Percentiles rank a stretch among this genome's conserved stretches.
Conservation (phyloP, 257 asterid genomes). For the Catharanthus roseus region DNA sequence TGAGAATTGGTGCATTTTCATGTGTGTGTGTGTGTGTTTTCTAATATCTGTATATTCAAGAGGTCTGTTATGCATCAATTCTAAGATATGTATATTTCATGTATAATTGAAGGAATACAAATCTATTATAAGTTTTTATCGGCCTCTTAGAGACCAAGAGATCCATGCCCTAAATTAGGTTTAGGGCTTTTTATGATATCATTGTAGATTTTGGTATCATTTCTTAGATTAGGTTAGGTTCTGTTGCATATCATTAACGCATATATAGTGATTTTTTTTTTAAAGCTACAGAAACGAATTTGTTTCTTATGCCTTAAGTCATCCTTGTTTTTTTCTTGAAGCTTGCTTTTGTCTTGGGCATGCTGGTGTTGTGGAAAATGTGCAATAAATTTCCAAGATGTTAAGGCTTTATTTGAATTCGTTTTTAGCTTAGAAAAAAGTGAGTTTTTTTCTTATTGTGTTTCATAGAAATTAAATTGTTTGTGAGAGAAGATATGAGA, state of each 20-base stretch:
- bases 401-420: no score
- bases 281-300: background rate
- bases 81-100: background rate
- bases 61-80: background rate
- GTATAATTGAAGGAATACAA: background rate
- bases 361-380: background rate
- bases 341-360: constrained; percentile 23
- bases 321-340: background rate
- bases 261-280: background rate
- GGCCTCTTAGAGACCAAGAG: background rate
- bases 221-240: background rate
- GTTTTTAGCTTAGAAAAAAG: no score
- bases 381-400: background rate
- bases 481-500: no score
- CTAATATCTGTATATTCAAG: background rate
- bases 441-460: no score
- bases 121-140: background rate
- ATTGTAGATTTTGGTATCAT: background rate
- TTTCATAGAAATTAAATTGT: no score
- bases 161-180: background rate
- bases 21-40: constrained; percentile 18
- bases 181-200: background rate
- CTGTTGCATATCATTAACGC: background rate
- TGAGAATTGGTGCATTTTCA: background rate
- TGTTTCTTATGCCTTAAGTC: background rate